Percentiles rank a stretch among this genome's conserved stretches.
phyloP scores from a whole-genome alignment of 1,284 basidiomycete species.

The Ustilago shanxiensis region DNA sequence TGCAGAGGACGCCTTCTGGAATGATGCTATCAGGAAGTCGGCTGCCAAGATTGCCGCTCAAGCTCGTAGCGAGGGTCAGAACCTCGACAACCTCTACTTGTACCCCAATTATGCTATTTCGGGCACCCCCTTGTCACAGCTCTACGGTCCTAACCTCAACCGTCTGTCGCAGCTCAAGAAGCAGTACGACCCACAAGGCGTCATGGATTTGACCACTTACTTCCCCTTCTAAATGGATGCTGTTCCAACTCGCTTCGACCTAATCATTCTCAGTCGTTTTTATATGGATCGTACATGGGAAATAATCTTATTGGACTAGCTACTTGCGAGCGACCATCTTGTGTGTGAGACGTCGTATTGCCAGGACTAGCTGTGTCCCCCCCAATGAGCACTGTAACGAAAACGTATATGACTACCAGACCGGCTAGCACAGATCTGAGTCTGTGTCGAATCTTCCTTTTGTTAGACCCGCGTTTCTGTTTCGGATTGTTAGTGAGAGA shows the following conservation, averaged over 20 bases:
- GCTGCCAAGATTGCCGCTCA: slow-evolving; percentile 39
- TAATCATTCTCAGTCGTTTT: not conserved
- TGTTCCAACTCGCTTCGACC: not conserved
- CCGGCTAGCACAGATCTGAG: not conserved
- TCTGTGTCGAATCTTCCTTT: not conserved
- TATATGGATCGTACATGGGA: not conserved
- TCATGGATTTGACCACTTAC: slow-evolving; percentile 59
- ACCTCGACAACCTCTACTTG: slow-evolving; percentile 46
- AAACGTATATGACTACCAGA: too few relatives aligned
- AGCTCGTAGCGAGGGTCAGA: slow-evolving; percentile 55
- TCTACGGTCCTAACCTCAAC: slow-evolving; percentile 52
- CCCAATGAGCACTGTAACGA: too few relatives aligned
- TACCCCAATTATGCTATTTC: slow-evolving; percentile 63
- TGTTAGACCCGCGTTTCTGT: not conserved
- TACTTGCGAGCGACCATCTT: not conserved
- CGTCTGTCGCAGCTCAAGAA: slow-evolving; percentile 40
- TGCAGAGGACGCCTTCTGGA: slow-evolving; percentile 52
- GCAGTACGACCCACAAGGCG: slow-evolving; percentile 50
- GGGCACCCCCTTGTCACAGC: slow-evolving; percentile 30
- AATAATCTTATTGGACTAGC: not conserved
- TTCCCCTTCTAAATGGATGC: slow-evolving; percentile 40
- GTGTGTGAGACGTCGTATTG: not conserved
- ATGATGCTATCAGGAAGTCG: slow-evolving; percentile 37
- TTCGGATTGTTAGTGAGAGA: not conserved
- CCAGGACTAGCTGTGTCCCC: not conserved